A percentile compares a stretch with the other conserved stretches of the same genome.
Conservation (phyloP, 2,329 filamentous ascomycete species). For the Clonostachys rhizophaga region DNA sequence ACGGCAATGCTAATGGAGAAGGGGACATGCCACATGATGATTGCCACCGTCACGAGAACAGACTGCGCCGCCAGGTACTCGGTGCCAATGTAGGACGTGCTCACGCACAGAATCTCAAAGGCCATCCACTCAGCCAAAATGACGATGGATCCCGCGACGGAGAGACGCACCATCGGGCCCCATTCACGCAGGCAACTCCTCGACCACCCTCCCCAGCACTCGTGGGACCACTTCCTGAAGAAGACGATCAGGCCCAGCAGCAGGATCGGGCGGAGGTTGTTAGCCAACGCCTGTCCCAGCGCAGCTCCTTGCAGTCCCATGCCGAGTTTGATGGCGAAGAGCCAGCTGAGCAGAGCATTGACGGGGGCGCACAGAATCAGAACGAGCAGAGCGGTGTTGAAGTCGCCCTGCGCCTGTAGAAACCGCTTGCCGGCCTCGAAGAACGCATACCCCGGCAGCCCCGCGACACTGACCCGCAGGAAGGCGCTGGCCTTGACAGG, state of each 20-base stretch:
- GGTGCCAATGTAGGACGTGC: conserved; percentile 37
- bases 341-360: conserved; percentile 42
- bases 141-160: conserved; percentile 29
- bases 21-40: conserved; percentile 35
- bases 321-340: conserved; percentile 32
- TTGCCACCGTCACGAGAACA: conserved; percentile 30
- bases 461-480: conserved; percentile 39
- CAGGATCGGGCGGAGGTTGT: conserved; percentile 40
- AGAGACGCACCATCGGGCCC: conserved; percentile 31
- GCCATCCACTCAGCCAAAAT: conserved; percentile 35
- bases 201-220: conserved; percentile 27
- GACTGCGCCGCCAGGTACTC: conserved; percentile 34
- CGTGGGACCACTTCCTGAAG: conserved; percentile 23
- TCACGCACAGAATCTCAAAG: conserved; percentile 36
- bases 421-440: conserved; percentile 52
- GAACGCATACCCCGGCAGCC: conserved; percentile 45
- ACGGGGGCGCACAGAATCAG: conserved; percentile 39
- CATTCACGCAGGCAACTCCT: conserved; percentile 26
- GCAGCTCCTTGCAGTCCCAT: conserved; percentile 47
- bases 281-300: conserved; percentile 40
- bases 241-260: conserved; percentile 39
- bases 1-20: conserved; percentile 34
- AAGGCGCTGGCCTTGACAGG: conserved; percentile 44
- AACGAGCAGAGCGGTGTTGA: conserved; percentile 40
- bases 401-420: conserved; percentile 49